Conservation (phyloP, 2,329 filamentous ascomycete genomes). For the Fusarium longipes region DNA sequence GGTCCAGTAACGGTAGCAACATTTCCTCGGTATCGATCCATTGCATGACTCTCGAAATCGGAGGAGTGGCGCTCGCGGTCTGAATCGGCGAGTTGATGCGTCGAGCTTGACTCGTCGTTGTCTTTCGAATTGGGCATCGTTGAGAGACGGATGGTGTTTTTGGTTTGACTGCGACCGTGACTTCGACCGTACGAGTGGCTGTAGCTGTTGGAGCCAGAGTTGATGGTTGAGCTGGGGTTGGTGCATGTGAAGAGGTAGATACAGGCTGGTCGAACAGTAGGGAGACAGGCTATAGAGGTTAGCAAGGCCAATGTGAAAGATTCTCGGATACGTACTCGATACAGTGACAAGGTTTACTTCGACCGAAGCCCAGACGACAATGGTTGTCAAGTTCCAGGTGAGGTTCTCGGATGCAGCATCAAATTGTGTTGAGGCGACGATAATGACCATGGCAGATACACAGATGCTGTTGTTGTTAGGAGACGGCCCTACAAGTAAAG, state of each 20-base stretch:
- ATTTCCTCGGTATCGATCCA: conserved; percentile 33
- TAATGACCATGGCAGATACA: conserved; percentile 36
- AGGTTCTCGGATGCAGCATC: conserved; percentile 32
- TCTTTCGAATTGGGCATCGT: conserved; percentile 29
- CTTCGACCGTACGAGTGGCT: conserved; percentile 5
- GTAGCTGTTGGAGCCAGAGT: conserved; percentile 34
- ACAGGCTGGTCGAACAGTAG: conserved; percentile 37
- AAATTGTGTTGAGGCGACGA: conserved; percentile 29
- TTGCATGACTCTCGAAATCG: conserved; percentile 39
- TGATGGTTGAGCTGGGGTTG: conserved; percentile 23
- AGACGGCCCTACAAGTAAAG: rapidly evolving
- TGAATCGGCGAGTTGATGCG: conserved; percentile 36
- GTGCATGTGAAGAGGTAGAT: conserved; percentile 37
- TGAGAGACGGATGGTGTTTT: conserved; percentile 37
- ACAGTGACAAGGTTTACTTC: conserved; percentile 45
- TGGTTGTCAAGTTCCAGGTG: conserved; percentile 39
- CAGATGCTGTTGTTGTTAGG: conserved; percentile 28
- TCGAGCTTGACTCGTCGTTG: conserved; percentile 39
- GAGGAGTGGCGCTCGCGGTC: conserved; percentile 19
- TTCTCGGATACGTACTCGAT: conserved; percentile 17
- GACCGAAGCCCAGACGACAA: conserved; percentile 42
- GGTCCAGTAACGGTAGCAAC: conserved; percentile 29
- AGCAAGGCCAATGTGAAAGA: rapidly evolving
- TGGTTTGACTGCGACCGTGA: conserved; percentile 36
- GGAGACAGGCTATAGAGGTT: conserved; percentile 30